A percentile compares a stretch with the other conserved stretches of the same genome.
phyloP scores from a whole-genome alignment of 345 rosid genomes.

The Camelina sativa region DNA sequence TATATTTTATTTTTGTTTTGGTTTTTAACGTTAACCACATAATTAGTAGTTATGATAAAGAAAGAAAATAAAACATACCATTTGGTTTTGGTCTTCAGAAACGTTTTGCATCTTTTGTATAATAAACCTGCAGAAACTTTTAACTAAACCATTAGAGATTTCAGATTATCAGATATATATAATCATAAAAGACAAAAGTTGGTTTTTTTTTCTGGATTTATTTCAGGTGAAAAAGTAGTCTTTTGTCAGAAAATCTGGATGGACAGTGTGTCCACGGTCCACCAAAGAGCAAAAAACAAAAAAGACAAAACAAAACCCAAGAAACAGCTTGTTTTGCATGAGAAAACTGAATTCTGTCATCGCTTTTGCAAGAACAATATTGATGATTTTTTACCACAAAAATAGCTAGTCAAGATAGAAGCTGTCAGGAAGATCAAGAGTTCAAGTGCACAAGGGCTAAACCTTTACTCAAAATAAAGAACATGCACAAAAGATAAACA shows the following conservation, averaged over 20 bases:
- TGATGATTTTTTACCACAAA: neutral
- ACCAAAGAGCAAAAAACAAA: neutral
- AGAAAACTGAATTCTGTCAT: neutral
- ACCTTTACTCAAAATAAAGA: neutral
- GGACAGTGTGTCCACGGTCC: neutral
- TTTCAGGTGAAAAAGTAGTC: constrained; percentile 6
- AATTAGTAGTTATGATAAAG: neutral
- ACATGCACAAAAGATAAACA: constrained; percentile 25
- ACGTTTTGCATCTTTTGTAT: constrained; percentile 39
- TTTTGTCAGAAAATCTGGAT: constrained; percentile 24
- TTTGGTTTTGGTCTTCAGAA: constrained; percentile 36
- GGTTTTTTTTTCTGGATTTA: neutral
- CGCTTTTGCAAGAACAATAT: constrained; percentile 25
- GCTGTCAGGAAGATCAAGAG: neutral
- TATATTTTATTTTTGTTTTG: neutral
- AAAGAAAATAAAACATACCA: constrained; percentile 34
- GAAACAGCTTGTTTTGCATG: neutral
- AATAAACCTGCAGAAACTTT: constrained; percentile 1
- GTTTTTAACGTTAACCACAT: neutral
- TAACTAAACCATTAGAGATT: neutral
- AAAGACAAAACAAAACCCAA: neutral
- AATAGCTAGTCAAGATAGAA: neutral
- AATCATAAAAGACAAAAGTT: constrained; percentile 15
- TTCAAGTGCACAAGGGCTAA: constrained; percentile 6
- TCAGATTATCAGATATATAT: neutral